A percentile compares a stretch with the other conserved stretches of the same genome.
Evolutionary conservation across 208 protist species (phyloP).

Genomic region (Leishmania tarentolae): DNA sequence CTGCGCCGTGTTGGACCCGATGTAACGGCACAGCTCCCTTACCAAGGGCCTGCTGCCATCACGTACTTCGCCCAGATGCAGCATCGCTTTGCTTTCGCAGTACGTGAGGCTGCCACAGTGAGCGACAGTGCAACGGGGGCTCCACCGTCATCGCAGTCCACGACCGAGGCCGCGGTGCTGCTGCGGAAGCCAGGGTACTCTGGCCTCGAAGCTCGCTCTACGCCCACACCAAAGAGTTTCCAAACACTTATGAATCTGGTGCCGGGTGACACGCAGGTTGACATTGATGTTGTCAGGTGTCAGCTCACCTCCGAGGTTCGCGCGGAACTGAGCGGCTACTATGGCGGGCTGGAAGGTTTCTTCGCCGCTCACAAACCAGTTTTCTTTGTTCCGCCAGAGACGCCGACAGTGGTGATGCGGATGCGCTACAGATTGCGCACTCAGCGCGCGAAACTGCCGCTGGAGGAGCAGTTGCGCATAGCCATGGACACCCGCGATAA

Average conservation of each 20-base stretch:
- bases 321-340: conserved; percentile 67
- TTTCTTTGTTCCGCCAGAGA: conserved; percentile 66
- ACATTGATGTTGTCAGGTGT: conserved; percentile 41
- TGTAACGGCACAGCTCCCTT: conserved; percentile 59
- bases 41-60: conserved; percentile 61
- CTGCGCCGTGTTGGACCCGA: conserved; percentile 56
- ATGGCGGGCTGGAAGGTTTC: conserved; percentile 55
- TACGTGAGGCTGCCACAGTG: conserved; percentile 17
- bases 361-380: conserved; percentile 66
- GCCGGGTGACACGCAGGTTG: conserved; percentile 53
- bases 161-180: conserved; percentile 54
- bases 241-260: conserved; percentile 59
- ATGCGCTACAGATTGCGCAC: conserved; percentile 70
- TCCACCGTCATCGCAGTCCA: neutral
- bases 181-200: conserved; percentile 63
- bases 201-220: conserved; percentile 64
- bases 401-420: conserved; percentile 75
- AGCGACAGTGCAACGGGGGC: conserved; percentile 1
- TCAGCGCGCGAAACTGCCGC: conserved; percentile 54
- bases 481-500: conserved; percentile 70
- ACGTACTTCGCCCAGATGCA: conserved; percentile 93
- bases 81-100: conserved; percentile 85
- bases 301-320: conserved; percentile 35
- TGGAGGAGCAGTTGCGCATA: conserved; percentile 86
- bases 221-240: conserved; percentile 71